Evolutionary conservation across 257 asterid species (phyloP), one percentile per base, ranked within the genome.

Genomic region (Asclepias syriaca): DNA sequence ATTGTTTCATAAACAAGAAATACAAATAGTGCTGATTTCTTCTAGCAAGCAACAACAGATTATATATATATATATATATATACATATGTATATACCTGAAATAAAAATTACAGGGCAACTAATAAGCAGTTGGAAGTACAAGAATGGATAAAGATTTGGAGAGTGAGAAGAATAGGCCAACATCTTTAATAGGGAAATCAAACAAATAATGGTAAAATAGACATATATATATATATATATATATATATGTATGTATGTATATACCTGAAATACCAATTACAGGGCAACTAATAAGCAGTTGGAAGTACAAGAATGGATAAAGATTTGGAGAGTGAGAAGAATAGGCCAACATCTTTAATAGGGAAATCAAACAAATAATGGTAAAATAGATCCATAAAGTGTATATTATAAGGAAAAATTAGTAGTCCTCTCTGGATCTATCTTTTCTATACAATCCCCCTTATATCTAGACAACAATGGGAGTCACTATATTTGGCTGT

Each of bases 391-490:
- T 29, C 64, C 34, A 24, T 21, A 29, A 27, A 69, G 51, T 16
- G 59, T 8, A 37, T 8, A 37, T 2, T 29, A 29, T 43, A 51
- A 29, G 64, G 63, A 21, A 69, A 53, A 57, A 24, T 24, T 24
- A 24, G 29, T 77, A 71, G 69, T 57, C 18, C 24, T 27, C 50
- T 74, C 18, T 56, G 53, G 37, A 24, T 45, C 68, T 65, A 43
- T 48, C 49, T 65, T 56, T 56, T 69, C 59, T 77, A 77, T 58
- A 77, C 72, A 71, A 22, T 37, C 79, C 69, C 74, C 57, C 58
- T 43, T 0, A 24, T 71, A 21, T 66, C 56, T 8, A n/a, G 32
- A 46, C 27, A 24, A 24, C 0, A 66, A 65, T 10, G 54, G 29
- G 56, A 13, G 24, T 12, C 51, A 39, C 57, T 49, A 56, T 61